Evolutionary conservation across 805 yeast species (phyloP).

Genomic region (Ascoidea rubescens): DNA sequence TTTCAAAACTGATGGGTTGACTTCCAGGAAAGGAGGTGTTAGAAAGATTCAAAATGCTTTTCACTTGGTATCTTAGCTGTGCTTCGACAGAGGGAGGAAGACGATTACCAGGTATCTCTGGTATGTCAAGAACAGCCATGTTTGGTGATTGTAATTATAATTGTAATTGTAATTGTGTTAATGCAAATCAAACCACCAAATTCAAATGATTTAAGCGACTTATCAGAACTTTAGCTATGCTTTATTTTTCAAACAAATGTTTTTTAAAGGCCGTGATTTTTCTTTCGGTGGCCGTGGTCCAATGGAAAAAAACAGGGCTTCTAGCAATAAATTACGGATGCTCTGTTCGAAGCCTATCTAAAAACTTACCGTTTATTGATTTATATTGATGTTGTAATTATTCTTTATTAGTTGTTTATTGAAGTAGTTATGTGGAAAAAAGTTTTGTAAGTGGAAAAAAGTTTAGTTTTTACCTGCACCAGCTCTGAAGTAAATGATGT

Average conservation of each 20-base stretch:
- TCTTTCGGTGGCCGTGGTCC: neutral
- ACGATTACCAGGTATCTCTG: constrained; percentile 73
- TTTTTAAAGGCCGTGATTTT: neutral
- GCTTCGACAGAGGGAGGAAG: constrained; percentile 62
- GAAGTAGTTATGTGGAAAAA: no score
- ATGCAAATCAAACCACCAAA: neutral
- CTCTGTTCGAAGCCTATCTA: no score
- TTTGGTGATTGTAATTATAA: neutral
- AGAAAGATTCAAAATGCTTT: constrained; percentile 42
- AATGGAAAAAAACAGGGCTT: no score
- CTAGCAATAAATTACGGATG: no score
- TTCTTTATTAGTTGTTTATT: no score
- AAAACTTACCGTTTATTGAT: no score
- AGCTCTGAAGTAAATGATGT: constrained; percentile 81
- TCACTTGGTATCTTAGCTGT: constrained; percentile 55
- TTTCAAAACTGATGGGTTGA: constrained; percentile 86
- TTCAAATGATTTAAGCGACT: neutral
- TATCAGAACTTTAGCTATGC: neutral
- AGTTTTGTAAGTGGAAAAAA: neutral
- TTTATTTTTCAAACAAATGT: neutral
- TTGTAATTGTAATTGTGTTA: neutral
- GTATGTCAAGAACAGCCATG: constrained; percentile 37
- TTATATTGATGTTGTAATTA: no score
- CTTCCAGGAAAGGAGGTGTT: constrained; percentile 70
- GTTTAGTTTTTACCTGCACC: constrained; percentile 74